Conservation (phyloP, 768 basidiomycete species). For the Russula griseocarnosa region DNA sequence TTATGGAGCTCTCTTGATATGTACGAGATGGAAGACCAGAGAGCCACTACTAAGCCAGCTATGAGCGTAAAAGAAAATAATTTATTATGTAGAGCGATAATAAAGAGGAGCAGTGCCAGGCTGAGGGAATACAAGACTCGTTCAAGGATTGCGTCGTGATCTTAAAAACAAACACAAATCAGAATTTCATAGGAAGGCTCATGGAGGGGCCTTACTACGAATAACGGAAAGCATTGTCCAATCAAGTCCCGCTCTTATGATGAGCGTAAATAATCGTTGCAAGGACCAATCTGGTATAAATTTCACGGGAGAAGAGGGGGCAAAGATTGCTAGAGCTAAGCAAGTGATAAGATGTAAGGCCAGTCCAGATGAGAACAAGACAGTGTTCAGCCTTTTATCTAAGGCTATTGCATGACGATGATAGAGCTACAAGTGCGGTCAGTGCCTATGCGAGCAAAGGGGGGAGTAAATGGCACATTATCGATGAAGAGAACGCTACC, state of each 20-base stretch:
- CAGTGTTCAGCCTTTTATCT: constrained; percentile 21
- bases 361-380: constrained; percentile 30
- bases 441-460: background rate
- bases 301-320: background rate
- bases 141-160: constrained; percentile 33
- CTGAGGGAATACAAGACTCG: constrained; percentile 31
- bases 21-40: constrained; percentile 29
- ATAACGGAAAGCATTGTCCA: constrained; percentile 20
- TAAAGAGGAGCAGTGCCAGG: constrained; percentile 30
- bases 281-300: constrained; percentile 30
- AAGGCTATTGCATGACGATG: constrained; percentile 18
- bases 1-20: constrained; percentile 21
- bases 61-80: constrained; percentile 24
- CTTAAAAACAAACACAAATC: constrained; percentile 28
- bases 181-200: constrained; percentile 2
- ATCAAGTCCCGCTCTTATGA: constrained; percentile 15
- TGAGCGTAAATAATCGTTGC: constrained; percentile 27
- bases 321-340: constrained; percentile 20
- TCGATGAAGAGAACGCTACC: constrained; percentile 17
- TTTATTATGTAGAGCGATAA: constrained; percentile 19
- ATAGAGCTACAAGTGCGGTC: constrained; percentile 27
- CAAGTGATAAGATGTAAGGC: constrained; percentile 28
- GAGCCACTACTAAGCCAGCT: constrained; percentile 30
- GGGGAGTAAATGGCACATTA: background rate
- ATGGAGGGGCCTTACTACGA: constrained; percentile 12